phyloP scores from a whole-genome alignment of 2,329 filamentous ascomycete species.

The Botrytis hyacinthi region DNA sequence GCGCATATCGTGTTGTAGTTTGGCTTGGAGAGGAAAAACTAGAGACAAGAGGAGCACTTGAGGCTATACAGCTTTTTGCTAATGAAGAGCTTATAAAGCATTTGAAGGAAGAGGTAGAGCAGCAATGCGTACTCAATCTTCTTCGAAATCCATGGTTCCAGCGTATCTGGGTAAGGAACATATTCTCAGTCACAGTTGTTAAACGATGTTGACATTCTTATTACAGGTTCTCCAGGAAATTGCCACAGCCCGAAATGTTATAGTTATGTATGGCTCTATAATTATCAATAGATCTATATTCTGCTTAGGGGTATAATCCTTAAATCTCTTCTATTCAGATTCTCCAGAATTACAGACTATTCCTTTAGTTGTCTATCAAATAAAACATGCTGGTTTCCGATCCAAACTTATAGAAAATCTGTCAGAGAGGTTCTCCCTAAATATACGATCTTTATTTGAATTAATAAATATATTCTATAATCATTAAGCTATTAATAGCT shows the following conservation, averaged over 20 bases:
- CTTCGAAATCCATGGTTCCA: not conserved
- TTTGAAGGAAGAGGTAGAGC: not conserved
- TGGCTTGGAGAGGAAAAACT: not conserved
- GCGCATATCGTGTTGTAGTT: not conserved
- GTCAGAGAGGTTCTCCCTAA: rapidly evolving
- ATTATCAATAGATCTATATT: not conserved
- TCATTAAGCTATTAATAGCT: rapidly evolving
- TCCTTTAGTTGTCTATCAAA: rapidly evolving
- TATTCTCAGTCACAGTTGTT: rapidly evolving
- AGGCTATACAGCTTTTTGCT: not conserved
- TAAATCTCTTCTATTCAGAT: no score
- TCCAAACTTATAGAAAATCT: not conserved
- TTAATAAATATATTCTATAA: not conserved
- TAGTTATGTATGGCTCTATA: not conserved
- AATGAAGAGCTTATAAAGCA: rapidly evolving
- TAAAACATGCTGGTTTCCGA: not conserved
- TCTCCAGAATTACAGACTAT: no score
- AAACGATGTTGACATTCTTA: rapidly evolving
- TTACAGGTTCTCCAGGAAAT: not conserved
- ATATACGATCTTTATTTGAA: not conserved
- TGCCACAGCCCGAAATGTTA: rapidly evolving
- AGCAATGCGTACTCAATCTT: rapidly evolving
- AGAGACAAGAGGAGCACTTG: not conserved
- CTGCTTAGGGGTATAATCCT: not conserved
- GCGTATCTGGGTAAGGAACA: not conserved